A percentile compares a stretch with the other conserved stretches of the same genome.
These are phyloP conservation scores for Solanum phureja DNA, from an alignment of 257 asterid genomes.

Conservation along the genomic window DNA sequence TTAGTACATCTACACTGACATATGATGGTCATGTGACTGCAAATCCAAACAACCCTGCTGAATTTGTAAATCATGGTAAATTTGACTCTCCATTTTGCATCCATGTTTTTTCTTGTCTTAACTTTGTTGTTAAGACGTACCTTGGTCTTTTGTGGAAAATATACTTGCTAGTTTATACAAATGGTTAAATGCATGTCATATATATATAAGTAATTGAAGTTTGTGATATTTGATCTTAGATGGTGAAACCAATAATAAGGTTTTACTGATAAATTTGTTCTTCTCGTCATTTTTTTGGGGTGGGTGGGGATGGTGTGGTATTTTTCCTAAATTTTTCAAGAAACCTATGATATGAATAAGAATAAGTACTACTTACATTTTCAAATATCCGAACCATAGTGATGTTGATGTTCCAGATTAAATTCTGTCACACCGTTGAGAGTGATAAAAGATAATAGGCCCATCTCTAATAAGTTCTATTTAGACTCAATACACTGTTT, in stretches of 20 bases:
- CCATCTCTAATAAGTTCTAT: neutral
- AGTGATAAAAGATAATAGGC: neutral
- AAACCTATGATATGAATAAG: neutral
- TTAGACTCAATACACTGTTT: neutral
- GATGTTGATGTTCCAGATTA: neutral
- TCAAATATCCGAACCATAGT: neutral
- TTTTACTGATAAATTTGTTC: neutral
- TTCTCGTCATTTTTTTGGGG: neutral
- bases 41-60: slow-evolving; percentile 44
- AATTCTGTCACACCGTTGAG: neutral
- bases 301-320: neutral
- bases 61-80: slow-evolving; percentile 64
- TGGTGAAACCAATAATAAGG: neutral
- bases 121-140: neutral
- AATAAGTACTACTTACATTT: neutral
- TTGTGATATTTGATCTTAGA: neutral
- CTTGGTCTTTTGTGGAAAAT: neutral
- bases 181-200: neutral
- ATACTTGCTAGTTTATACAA: neutral
- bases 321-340: neutral
- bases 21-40: slow-evolving; percentile 34
- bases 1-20: slow-evolving; percentile 37
- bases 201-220: neutral
- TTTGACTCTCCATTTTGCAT: neutral
- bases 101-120: neutral